Evolutionary conservation across 257 asterid genomes (phyloP).

Genomic region (Ehretia macrophylla): DNA sequence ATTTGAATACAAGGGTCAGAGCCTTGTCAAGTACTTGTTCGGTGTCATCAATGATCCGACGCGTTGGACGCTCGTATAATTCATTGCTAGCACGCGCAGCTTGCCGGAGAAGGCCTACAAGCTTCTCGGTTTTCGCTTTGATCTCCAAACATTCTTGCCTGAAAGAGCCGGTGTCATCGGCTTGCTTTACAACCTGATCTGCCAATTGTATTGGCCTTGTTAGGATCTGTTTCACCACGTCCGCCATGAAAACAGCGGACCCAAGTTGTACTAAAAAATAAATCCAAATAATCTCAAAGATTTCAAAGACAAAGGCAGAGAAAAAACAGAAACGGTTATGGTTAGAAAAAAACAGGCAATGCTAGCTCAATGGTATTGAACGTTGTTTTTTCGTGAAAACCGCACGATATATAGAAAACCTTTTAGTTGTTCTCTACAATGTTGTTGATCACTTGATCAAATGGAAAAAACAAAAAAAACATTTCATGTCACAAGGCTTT

Average conservation of each 20-base stretch:
- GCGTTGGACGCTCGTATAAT: constrained; percentile 25
- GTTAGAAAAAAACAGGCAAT: too few species aligned
- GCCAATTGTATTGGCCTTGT: constrained; percentile 27
- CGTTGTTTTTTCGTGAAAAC: too few species aligned
- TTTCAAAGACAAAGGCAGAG: background rate
- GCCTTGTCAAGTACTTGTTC: constrained; percentile 26
- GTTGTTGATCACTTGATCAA: too few species aligned
- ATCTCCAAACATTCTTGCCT: constrained; percentile 19
- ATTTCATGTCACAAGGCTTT: too few species aligned
- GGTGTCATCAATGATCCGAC: constrained; percentile 25
- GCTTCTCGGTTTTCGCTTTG: constrained; percentile 26
- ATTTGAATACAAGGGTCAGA: constrained; percentile 18
- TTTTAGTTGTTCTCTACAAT: too few species aligned
- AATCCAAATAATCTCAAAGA: too few species aligned
- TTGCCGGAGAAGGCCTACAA: constrained; percentile 17
- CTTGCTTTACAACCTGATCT: constrained; percentile 21
- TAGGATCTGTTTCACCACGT: constrained; percentile 25
- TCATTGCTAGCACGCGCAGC: constrained; percentile 27
- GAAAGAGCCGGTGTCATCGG: constrained; percentile 14
- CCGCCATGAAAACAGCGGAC: constrained; percentile 28
- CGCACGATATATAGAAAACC: too few species aligned
- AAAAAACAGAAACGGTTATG: background rate
- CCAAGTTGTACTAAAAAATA: too few species aligned
- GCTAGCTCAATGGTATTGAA: too few species aligned
- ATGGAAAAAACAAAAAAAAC: too few species aligned